Base-by-base conservation (phyloP, 768 basidiomycete genomes). In the Chlorophyllum brunneum region DNA sequence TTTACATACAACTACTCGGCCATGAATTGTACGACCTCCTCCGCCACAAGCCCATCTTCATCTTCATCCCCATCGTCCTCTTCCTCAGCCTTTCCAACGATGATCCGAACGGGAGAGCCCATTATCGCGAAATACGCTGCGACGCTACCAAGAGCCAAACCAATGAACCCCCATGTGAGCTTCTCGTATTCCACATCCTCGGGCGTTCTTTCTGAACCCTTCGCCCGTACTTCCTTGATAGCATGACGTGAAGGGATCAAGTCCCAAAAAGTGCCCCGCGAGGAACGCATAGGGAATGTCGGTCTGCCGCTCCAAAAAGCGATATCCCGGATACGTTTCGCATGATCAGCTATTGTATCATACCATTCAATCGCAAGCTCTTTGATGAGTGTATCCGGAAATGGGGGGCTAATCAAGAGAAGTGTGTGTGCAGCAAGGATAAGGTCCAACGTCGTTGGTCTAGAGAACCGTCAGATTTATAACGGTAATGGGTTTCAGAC, bases 391-490 rank as follows among this genome's bases (percentile, higher is more conserved):
- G 80, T 67, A 57, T 89, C 82, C 1, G 86, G 82, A 51, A 83
- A 84, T 31, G 80, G 77, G 4, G 83, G 78, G 39, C 76, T 66
- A 3, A 74, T 55, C 3, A 91, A 67, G 27, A 89, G 70, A 27
- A 88, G 73, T 23, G 85, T 70, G 56, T 89, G 85, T 5, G 88
- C 78, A 15, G 89, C 85, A 16, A 91, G 67, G 31, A 81, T 62
- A 20, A 86, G 63, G 55, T 92, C 90, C 15, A 90, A 64, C 4
- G 77, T 74, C 1, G 85, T 81, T 10, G 77, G 76, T 40, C 88
- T 92, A 48, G 16, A 30, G 18, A 3, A 13, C 15, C 37, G 34
- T 59, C 22, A 54, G 40, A 20, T 55, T 37, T 42, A 42, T 51
- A 18, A 54, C 48, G 38, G 46, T 30, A 27, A 45, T 36, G 3